Evolutionary conservation across 2,329 filamentous ascomycete species (phyloP).

Genomic region (Graphilbum fragrans): DNA sequence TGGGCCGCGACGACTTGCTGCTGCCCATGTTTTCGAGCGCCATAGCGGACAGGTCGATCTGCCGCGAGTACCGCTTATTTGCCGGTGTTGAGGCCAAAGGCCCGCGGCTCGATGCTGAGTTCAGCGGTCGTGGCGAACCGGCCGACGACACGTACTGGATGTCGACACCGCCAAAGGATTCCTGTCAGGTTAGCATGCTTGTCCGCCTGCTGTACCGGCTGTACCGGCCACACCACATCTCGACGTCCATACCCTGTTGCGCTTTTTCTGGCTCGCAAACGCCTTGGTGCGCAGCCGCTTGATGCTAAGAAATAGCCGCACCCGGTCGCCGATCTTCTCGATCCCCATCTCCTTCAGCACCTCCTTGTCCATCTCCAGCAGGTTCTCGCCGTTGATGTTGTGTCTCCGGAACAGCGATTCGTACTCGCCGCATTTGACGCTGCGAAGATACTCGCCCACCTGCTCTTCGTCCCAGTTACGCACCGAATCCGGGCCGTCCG

Average conservation of each 20-base stretch:
- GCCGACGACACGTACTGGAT: conserved; percentile 48
- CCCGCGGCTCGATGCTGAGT: conserved; percentile 35
- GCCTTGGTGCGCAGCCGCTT: conserved; percentile 71
- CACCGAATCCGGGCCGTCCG: conserved; percentile 61
- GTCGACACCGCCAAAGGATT: conserved; percentile 75
- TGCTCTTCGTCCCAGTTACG: conserved; percentile 86
- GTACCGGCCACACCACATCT: neutral
- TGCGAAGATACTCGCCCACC: conserved; percentile 82
- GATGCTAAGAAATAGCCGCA: conserved; percentile 77
- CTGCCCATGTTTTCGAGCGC: conserved; percentile 26
- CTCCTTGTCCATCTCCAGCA: conserved; percentile 93
- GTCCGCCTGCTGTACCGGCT: neutral
- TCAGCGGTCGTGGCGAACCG: conserved; percentile 50
- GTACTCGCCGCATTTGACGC: conserved; percentile 89
- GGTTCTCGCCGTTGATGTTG: conserved; percentile 93
- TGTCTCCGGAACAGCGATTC: conserved; percentile 75
- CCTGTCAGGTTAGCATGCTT: conserved; percentile 32
- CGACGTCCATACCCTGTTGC: conserved; percentile 54
- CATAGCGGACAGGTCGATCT: conserved; percentile 36
- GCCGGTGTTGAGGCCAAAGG: conserved; percentile 29
- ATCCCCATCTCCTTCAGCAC: conserved; percentile 97
- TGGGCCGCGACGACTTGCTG: conserved; percentile 53
- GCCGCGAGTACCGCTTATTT: conserved; percentile 54
- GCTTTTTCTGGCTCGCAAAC: conserved; percentile 66
- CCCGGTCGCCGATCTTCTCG: conserved; percentile 92